Evolutionary conservation across 352 stramenopile species (phyloP), one percentile per base, ranked within the genome.

Genomic region (Phytophthora cajani): DNA sequence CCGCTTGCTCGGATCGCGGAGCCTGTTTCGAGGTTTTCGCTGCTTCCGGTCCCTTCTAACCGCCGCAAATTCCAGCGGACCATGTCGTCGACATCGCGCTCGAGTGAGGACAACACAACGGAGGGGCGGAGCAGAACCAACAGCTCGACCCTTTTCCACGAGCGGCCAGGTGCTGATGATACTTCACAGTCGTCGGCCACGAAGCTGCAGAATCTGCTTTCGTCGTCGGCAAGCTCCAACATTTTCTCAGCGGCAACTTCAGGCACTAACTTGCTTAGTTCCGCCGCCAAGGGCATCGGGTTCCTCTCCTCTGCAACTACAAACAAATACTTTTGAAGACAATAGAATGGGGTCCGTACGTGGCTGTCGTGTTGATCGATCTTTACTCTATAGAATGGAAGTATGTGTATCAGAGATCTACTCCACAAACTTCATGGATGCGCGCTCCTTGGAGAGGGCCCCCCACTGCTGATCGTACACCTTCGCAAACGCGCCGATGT

Each of bases 271-370:
- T 47, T 91, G 66, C 69, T 91, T 33, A 86, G 79, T 25, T 90
- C 84, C 9, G 85, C 85, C 17, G 89, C 87, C 40, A 96, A 96
- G 62, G 86, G 89, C 38, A 94, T 96, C 67, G 90, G 84, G 36
- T 93, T 91, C 47, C 58, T 94, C 33, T 94, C 88, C 32, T 93
- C 87, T 36, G 88, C 87, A 27, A 94, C 77, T 27, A 79, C 46
- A 19, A 80, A 72, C 60, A 89, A 75, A 53, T 91, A 93, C 69
- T 91, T 94, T 77, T 94, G 69, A 89, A 23, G 21, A 23, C 17
- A 64, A 68, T 61, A 62, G 44, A 67, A 60, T 40, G 49, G 42
- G 33, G 40, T 11, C 44, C 57, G 53, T 46, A 66, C 30, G 8
- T 16, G 32, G 33, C 42, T 23, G 14, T 32, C 55, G 14, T 65